Evolutionary conservation across 352 stramenopile genomes (phyloP), one percentile per base, ranked within the genome.

Genomic region (Phytophthora sojae): DNA sequence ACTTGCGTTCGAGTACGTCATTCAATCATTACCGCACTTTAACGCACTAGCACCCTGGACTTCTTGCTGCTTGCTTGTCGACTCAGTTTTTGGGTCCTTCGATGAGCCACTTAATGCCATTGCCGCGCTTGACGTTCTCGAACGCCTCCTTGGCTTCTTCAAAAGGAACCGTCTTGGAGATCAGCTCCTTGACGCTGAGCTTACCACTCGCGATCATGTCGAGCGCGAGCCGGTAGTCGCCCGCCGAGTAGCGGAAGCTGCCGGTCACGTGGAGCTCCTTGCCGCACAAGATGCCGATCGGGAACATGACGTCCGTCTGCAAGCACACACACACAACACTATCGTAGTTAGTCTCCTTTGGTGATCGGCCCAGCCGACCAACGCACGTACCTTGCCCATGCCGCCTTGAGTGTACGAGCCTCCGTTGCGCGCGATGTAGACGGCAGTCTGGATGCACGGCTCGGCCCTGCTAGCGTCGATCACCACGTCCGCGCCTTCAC

Each of bases 91-190:
- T 75, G 29, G 71, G 61, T 29, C 71, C 62, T n/a, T 75, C 71
- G 23, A 79, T 79, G n/a, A 79, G 71, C 71, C 71, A 79, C 67
- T 79, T 76, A 39, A 76, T 73, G 29, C 71, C 71, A 42, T 76
- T 75, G 30, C 67, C 67, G n/a, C 6, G 12, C 67, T 73, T 73
- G 53, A 79, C 67, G 37, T 79, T 79, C 21, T 76, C 61, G 49
- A 79, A 76, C 1, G 62, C 71, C 26, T 79, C 62, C 47, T 79
- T 64, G 29, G 71, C 71, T n/a, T 79, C 17, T 30, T 76, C 71
- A 45, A 79, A 76, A 29, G 61, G 62, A 42, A 76, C 71, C 6
- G 58, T 73, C 23, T 73, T 30, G 37, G 67, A 70, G 35, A 79
- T 73, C 11, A 79, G 52, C 35, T 76, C 67, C 54, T 73, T 75